phyloP scores from a whole-genome alignment of 345 rosid genomes.

The Excoecaria agallocha region DNA sequence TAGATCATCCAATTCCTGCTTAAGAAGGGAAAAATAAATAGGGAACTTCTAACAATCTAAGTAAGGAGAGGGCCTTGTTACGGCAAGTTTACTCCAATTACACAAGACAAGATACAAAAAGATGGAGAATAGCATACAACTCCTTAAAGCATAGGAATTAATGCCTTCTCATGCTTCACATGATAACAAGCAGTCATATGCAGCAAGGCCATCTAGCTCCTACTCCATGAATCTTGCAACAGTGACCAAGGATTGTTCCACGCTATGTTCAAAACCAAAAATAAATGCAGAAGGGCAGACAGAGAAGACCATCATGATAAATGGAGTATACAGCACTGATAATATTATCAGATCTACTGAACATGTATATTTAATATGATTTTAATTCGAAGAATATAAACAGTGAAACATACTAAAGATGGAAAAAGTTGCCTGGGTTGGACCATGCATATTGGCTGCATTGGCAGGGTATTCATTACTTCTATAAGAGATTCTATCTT shows the following conservation, averaged over 20 bases:
- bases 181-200: neutral
- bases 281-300: neutral
- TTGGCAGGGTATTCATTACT: slow-evolving; percentile 33
- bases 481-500: slow-evolving; percentile 48
- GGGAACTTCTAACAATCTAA: no score
- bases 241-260: neutral
- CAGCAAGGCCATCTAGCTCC: neutral
- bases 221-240: neutral
- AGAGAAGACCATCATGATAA: neutral
- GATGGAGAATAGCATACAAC: neutral
- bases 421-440: slow-evolving; percentile 50
- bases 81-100: neutral
- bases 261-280: neutral
- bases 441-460: slow-evolving; percentile 26
- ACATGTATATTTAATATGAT: neutral
- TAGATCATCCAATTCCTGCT: slow-evolving; percentile 61
- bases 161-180: neutral
- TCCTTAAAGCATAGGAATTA: neutral
- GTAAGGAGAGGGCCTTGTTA: no score
- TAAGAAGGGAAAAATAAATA: neutral
- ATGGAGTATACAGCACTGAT: neutral
- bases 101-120: neutral
- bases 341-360: neutral
- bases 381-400: no score
- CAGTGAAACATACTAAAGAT: neutral